Evolutionary conservation across 495 filamentous ascomycete genomes (phyloP).

Genomic region (Jackrogersella multiformis): DNA sequence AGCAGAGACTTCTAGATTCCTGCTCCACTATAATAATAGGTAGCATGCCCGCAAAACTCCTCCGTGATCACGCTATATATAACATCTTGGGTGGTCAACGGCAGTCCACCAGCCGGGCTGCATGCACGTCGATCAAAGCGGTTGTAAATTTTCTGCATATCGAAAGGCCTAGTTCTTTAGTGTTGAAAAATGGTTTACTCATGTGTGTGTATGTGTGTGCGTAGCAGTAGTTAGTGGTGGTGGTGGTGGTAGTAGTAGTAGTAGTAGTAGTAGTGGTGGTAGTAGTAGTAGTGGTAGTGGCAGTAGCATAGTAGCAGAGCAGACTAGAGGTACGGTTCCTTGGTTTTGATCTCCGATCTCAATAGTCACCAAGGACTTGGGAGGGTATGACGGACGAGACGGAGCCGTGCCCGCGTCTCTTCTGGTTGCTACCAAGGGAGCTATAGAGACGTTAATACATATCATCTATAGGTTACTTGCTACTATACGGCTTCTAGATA

Average conservation of each 20-base stretch:
- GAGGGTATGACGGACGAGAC: conserved; percentile 27
- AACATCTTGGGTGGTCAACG: conserved; percentile 1
- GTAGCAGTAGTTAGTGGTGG: no score
- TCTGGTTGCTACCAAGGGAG: conserved; percentile 14
- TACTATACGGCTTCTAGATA: conserved; percentile 4
- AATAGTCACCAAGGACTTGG: conserved; percentile 33
- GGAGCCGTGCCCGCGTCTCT: neutral
- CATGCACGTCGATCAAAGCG: conserved; percentile 38
- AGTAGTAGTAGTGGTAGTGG: no score
- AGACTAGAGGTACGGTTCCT: conserved; percentile 10
- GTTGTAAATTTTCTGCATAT: conserved; percentile 20
- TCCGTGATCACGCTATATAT: conserved; percentile 34
- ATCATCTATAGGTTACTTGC: conserved; percentile 9
- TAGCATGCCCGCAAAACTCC: conserved; percentile 19
- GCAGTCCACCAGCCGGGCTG: conserved; percentile 21
- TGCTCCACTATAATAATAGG: conserved; percentile 28
- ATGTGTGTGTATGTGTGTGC: neutral
- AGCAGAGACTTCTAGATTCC: conserved; percentile 17
- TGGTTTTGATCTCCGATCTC: conserved; percentile 36
- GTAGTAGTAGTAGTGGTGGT: no score
- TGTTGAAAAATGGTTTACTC: conserved; percentile 7
- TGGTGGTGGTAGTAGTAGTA: no score
- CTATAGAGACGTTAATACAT: conserved; percentile 8
- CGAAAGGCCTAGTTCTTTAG: conserved; percentile 10
- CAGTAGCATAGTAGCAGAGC: no score